Conservation (phyloP, 2,329 filamentous ascomycete genomes). For the Botryotinia globosa region DNA sequence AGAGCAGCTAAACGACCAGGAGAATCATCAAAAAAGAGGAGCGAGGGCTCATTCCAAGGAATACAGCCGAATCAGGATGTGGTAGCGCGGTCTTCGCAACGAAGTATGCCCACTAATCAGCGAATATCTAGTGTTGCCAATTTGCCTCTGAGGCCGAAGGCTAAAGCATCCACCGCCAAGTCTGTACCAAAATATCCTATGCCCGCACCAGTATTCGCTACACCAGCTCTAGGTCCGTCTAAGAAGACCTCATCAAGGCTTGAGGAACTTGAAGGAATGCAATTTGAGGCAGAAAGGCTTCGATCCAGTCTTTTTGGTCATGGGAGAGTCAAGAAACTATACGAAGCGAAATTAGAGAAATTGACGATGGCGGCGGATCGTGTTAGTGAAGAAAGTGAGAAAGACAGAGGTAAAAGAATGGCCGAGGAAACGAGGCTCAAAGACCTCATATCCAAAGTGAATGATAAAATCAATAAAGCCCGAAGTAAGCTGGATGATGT, state of each 20-base stretch:
- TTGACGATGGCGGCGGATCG: background rate
- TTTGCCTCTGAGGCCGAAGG: background rate
- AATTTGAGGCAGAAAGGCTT: background rate
- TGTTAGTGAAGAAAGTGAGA: background rate
- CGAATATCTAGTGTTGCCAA: background rate
- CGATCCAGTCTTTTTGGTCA: background rate
- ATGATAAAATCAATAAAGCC: background rate
- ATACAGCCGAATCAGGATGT: background rate
- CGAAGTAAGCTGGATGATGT: background rate
- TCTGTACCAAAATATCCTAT: background rate
- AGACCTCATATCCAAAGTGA: background rate
- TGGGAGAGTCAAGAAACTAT: background rate
- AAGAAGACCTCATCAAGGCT: background rate
- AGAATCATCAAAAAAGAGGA: background rate
- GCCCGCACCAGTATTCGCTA: background rate
- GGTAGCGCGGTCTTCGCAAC: background rate
- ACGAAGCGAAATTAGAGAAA: background rate
- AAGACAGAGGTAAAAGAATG: background rate
- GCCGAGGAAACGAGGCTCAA: background rate
- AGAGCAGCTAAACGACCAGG: background rate
- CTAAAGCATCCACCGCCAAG: background rate
- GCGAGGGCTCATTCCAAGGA: background rate
- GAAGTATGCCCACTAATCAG: background rate
- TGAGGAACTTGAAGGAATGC: background rate
- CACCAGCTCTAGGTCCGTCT: background rate